phyloP scores from a whole-genome alignment of 139 green algal species.

The Raphidocelis subcapitata region DNA sequence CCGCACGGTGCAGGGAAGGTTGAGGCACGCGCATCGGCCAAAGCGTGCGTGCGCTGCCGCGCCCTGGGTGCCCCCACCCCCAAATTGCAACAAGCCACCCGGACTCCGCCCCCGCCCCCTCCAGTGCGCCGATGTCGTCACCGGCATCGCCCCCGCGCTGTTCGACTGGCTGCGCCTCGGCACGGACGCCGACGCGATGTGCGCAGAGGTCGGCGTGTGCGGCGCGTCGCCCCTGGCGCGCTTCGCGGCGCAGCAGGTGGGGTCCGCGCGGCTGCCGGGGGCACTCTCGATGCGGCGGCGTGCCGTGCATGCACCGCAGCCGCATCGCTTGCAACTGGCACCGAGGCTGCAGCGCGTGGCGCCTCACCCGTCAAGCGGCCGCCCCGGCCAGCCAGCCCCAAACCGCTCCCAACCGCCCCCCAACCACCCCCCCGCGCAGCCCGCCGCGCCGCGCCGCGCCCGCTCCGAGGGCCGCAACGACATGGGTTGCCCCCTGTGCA shows the following conservation, averaged over 20 bases:
- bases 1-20: too few relatives aligned
- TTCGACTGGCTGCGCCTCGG: constrained; percentile 25
- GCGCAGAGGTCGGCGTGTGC: constrained; percentile 7
- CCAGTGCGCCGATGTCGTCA: constrained; percentile 23
- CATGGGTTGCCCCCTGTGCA: constrained; percentile 31
- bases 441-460: not conserved
- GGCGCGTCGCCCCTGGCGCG: not conserved
- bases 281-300: too few relatives aligned
- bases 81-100: not conserved
- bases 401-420: too few relatives aligned
- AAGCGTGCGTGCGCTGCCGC: too few relatives aligned
- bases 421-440: not conserved
- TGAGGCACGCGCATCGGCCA: too few relatives aligned
- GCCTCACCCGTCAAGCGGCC: not conserved
- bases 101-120: not conserved
- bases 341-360: too few relatives aligned
- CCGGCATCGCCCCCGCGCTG: constrained; percentile 10
- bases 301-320: too few relatives aligned
- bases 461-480: constrained; percentile 4
- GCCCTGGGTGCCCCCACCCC: not conserved
- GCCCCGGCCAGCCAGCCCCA: not conserved
- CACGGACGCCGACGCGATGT: constrained; percentile 6
- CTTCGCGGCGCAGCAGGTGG: too few relatives aligned
- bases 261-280: too few relatives aligned
- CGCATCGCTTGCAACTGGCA: too few relatives aligned